Base-by-base conservation (phyloP, 176 grass and related monocot genomes). In the Chloris gayana region DNA sequence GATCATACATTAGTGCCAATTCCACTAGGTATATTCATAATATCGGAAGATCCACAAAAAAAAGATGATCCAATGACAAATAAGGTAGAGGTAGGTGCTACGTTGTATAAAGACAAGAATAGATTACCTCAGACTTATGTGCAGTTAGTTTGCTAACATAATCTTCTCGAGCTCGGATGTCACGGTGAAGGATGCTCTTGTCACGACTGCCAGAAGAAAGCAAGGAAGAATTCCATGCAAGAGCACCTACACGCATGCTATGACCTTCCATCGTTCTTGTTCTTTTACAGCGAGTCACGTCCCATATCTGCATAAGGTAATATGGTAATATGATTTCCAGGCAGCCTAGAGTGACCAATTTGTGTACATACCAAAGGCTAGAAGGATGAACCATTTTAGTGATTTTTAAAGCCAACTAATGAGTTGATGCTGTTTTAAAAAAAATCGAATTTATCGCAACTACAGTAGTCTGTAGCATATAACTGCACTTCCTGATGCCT, bases 201-300 rank as follows among this genome's bases (percentile, higher is more conserved):
- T 95, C 96, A 1, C 96, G 90, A 83, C 96, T 95, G 64, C 96
- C 92, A 60, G 93, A 99, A 58, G 96, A 99, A 89, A 99, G 89
- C 61, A 99, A 37, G n/a, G 96, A 91, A 30, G 96, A 91, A 81
- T 68, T 95, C 93, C 96, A 99, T 39, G 96, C 93, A 75, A 99
- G 86, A 79, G 96, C 90, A 82, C 96, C 96, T 66, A 99, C 96
- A 35, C 96, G 92, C 82, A 90, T 63, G 50, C 67, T 79, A 89
- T 99, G 96, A 63, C 90, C 86, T 84, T 95, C 92, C 82, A 91
- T 95, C 10, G 88, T 95, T 64, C 90, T 87, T 79, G 89, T 89
- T 86, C 92, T 89, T 59, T 91, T 92, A 62, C 96, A 99, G 2
- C 73, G 75, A 60, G 82, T 73, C 58, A 85, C 92, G 80, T 99